Base-by-base conservation (phyloP, 2,329 filamentous ascomycete genomes). In the Xylariaceae sp. region DNA sequence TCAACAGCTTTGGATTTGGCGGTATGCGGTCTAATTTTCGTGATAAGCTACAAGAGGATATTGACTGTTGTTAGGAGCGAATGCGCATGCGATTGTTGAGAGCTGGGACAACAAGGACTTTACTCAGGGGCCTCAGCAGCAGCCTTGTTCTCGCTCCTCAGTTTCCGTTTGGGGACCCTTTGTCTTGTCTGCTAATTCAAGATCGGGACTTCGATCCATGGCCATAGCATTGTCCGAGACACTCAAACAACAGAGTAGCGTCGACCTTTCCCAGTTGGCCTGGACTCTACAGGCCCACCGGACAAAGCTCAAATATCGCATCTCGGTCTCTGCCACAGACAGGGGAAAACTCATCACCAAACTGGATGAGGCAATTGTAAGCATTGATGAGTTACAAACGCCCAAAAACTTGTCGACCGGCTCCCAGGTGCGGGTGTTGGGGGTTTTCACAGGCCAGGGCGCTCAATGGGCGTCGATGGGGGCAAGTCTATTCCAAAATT, bases 1-100 rank as follows among this genome's bases (percentile, higher is more conserved):
- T 60, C 29, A 60, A 60, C 23, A 50, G 45, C 19, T 60, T 59
- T 21, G 58, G 58, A 0, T 58, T 55, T 14, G 55, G 55, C 1
- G 55, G 56, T 11, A 37, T 14, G 14, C 25, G 7, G 8, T 8
- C 7, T 29, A 14, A 8, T 29, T 29, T 29, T 29, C 25, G 7
- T 29, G 14, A 29, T 29, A 29, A 29, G 25, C 25, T 29, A 29
- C 7, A 7, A 7, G 25, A 8, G 8, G 14, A 7, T 7, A 7
- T 29, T 8, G 25, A 14, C 25, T 29, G 7, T 29, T 7, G 25
- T 29, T n/a, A n/a, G 25, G 25, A 14, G 14, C 56, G 3, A 59
- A 59, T 37, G 47, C 43, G 0, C 57, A 58, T 42, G 50, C 32
- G 11, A 48, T 58, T 20, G 8, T 57, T 0, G 57, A 58, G n/a